Base-by-base conservation (phyloP, 768 basidiomycete genomes). In the Pleurotus sapidus region DNA sequence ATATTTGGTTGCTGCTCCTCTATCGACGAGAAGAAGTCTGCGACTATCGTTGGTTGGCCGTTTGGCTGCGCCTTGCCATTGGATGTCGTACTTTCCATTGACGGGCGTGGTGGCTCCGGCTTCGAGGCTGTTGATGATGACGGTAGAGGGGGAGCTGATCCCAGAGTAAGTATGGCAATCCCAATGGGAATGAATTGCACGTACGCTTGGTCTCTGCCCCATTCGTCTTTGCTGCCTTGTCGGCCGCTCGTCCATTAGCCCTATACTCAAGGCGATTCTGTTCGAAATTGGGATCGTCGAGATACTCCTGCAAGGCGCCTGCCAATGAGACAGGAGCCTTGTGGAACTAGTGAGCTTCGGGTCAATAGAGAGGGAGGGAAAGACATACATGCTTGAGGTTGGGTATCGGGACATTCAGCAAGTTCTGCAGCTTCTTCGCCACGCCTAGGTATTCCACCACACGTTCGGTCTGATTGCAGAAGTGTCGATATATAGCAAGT, bases 211-310 rank as follows among this genome's bases (percentile, higher is more conserved):
- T 54, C 70, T 66, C 56, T 11, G 51, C 27, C 34, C 54, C 60
- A 62, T 59, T 63, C 66, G 25, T 49, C 59, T 59, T 59, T 55
- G 61, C 56, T 12, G 63, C 69, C 40, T 69, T 69, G 53, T 91
- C 90, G 2, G 82, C 80, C 3, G 83, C 77, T 4, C 78, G 81
- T 70, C 91, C 92, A 69, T 86, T 93, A 20, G 86, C 77, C 72
- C 82, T 94, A 74, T 99, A 98, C 66, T 98, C 97, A 7, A 89
- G 75, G 60, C 96, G 77, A 70, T 98, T 98, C 71, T 92, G 87
- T 70, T 98, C 97, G 63, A 99, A 99, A 66, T 94, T 94, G 20
- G 95, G 91, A 71, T 99, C 97, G 57, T 93, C 87, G 50, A 99
- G 79, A 68, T 98, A 99, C 66, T 98, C 96, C 68, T 98, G 91